Evolutionary conservation across 1,139 yeast genomes (phyloP), one percentile per base, ranked within the genome.

Genomic region (Zygotorulaspora mrakii): DNA sequence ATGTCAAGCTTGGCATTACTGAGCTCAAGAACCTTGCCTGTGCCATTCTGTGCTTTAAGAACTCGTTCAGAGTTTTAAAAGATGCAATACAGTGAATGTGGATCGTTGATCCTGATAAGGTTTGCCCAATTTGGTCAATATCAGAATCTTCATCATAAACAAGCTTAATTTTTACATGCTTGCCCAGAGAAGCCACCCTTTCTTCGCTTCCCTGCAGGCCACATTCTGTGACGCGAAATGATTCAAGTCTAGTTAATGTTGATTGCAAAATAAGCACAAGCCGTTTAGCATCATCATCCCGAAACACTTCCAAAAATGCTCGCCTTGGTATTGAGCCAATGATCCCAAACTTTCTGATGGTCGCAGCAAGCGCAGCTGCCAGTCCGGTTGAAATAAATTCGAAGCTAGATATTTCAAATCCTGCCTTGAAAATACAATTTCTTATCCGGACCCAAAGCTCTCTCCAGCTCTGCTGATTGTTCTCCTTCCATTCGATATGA

Each of bases 11-110:
- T n/a, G 61, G 59, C 8, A 50, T 21, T 10, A 55, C 39, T 6
- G 54, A 46, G 32, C 36, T 50, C 22, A 56, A 40, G 28, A 59
- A 50, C 17, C 47, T 48, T 6, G 56, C 46, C 35, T 55, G 58
- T 27, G 59, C 59, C 3, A 64, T 47, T 33, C 75, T 59, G 36
- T 64, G 66, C 33, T 64, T 75, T 46, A 82, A 64, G 54, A 85
- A 87, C 1, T 78, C 74, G 37, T 77, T 81, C 28, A 89, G 71
- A 1, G 89, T 77, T 44, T 74, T 76, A 57, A 87, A 82, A 0
- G 96, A 83, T 0, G 96, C 95, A 52, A 88, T 81, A 0, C 95
- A 95, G 59, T 88, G 96, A n/a, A 85, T 84, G 12, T 89, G 74
- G 13, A 88, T 65, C 23, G 77, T 64, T 54, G 81, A 57, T 25